phyloP scores from a whole-genome alignment of 2,329 filamentous ascomycete species.

The Fusarium neocosmosporiellum region DNA sequence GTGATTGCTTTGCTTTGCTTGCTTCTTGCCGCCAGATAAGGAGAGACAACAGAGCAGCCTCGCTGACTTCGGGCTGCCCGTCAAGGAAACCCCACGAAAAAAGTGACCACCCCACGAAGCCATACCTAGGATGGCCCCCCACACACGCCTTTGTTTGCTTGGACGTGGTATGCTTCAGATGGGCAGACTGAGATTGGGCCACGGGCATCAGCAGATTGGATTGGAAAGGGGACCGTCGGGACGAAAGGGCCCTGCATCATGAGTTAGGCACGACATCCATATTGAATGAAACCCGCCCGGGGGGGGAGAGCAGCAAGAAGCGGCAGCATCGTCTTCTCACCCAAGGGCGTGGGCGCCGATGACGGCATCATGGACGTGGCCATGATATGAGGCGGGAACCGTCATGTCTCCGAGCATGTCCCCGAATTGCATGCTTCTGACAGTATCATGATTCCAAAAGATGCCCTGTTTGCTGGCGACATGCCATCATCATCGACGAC shows the following conservation, averaged over 20 bases:
- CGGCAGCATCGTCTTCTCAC: not conserved
- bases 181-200: slow-evolving; percentile 16
- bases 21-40: slow-evolving; percentile 12
- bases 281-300: not conserved
- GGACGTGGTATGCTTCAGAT: slow-evolving; percentile 27
- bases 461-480: not conserved
- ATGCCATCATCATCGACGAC: slow-evolving; percentile 3
- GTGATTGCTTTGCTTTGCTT: slow-evolving; percentile 6
- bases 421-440: not conserved
- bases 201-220: slow-evolving; percentile 20
- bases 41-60: slow-evolving; percentile 1
- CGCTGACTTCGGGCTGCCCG: not conserved
- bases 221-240: not conserved
- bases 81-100: slow-evolving; percentile 17
- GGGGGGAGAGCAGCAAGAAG: not conserved
- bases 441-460: slow-evolving; percentile 16
- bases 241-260: not conserved
- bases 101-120: slow-evolving; percentile 3
- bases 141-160: slow-evolving; percentile 13
- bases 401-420: not conserved
- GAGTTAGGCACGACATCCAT: not conserved
- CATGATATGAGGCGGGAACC: slow-evolving; percentile 3
- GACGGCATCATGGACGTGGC: slow-evolving; percentile 14
- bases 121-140: slow-evolving; percentile 12
- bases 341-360: slow-evolving; percentile 12